These are phyloP conservation scores for Aspergillus arachidicola DNA, from an alignment of 2,329 filamentous ascomycete genomes.

Conservation along the genomic window DNA sequence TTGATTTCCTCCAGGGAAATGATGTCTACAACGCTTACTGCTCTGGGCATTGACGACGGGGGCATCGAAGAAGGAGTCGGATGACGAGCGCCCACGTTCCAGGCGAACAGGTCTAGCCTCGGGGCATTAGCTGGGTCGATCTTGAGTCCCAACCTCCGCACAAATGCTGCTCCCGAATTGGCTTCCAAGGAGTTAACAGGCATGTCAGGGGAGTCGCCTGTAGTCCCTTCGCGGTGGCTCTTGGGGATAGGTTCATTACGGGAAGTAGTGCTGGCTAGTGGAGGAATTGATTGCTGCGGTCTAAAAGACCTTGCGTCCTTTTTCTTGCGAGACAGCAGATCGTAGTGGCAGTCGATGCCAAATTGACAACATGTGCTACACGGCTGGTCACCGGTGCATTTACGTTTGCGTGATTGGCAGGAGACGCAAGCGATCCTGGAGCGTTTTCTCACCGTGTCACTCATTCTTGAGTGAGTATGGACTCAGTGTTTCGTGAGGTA, in stretches of 20 bases:
- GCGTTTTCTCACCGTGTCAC: conserved; percentile 39
- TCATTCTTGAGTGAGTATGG: conserved; percentile 21
- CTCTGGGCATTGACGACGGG: conserved; percentile 10
- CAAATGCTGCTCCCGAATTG: conserved; percentile 61
- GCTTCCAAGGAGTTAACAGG: conserved; percentile 52
- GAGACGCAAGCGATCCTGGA: conserved; percentile 53
- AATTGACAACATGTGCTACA: conserved; percentile 58
- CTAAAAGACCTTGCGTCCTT: conserved; percentile 29
- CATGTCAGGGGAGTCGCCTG: conserved; percentile 23
- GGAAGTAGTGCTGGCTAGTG: background rate
- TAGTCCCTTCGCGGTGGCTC: conserved; percentile 13
- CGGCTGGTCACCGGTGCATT: conserved; percentile 57
- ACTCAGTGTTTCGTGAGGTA: background rate
- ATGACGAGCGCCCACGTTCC: conserved; percentile 51
- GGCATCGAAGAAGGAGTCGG: conserved; percentile 12
- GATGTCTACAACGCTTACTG: conserved; percentile 48
- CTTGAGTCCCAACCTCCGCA: conserved; percentile 54
- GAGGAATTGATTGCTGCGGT: conserved; percentile 12
- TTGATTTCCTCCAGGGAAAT: conserved; percentile 54
- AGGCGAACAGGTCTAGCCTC: conserved; percentile 58
- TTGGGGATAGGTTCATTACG: conserved; percentile 11
- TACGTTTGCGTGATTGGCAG: conserved; percentile 59
- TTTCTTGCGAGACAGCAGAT: conserved; percentile 35
- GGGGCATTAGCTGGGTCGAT: conserved; percentile 58
- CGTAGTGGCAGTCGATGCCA: conserved; percentile 57